Evolutionary conservation across 2,329 filamentous ascomycete species (phyloP).

Genomic region (Mollisiaceae sp.): DNA sequence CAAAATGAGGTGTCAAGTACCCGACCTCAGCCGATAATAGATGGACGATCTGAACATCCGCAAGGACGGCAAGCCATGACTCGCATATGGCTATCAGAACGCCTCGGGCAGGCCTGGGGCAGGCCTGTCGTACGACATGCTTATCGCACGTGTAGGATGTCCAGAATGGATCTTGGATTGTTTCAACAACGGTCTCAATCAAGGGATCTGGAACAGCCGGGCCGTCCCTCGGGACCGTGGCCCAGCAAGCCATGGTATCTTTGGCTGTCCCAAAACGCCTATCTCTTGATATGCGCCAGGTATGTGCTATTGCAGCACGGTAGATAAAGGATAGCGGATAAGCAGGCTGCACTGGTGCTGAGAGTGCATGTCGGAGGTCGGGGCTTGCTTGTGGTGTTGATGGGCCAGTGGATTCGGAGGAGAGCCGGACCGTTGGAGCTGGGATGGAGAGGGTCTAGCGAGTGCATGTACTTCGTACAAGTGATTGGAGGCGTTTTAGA

Average conservation of each 20-base stretch:
- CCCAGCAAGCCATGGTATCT: not conserved
- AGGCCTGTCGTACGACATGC: not conserved
- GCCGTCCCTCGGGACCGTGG: slow-evolving; percentile 12
- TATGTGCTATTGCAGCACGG: slow-evolving; percentile 7
- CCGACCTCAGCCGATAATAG: not conserved
- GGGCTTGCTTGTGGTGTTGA: no score
- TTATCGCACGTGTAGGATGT: slow-evolving; percentile 7
- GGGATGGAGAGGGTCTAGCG: no score
- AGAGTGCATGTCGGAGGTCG: slow-evolving; percentile 13
- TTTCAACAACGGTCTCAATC: slow-evolving; percentile 9
- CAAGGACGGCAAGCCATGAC: not conserved
- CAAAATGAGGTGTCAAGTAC: slow-evolving; percentile 20
- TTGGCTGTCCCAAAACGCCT: slow-evolving; percentile 15
- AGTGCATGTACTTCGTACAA: not conserved
- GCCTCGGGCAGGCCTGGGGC: no score
- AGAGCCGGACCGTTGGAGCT: slow-evolving; percentile 20
- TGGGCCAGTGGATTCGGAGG: slow-evolving; percentile 10
- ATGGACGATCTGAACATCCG: not conserved
- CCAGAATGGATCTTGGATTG: not conserved
- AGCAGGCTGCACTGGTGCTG: slow-evolving; percentile 12
- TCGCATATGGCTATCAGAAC: not conserved
- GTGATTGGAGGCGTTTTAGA: not conserved
- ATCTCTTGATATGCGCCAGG: slow-evolving; percentile 14
- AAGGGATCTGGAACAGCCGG: slow-evolving; percentile 15
- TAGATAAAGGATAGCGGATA: not conserved